phyloP scores from a whole-genome alignment of 768 basidiomycete genomes.

The Mycena latifolia region DNA sequence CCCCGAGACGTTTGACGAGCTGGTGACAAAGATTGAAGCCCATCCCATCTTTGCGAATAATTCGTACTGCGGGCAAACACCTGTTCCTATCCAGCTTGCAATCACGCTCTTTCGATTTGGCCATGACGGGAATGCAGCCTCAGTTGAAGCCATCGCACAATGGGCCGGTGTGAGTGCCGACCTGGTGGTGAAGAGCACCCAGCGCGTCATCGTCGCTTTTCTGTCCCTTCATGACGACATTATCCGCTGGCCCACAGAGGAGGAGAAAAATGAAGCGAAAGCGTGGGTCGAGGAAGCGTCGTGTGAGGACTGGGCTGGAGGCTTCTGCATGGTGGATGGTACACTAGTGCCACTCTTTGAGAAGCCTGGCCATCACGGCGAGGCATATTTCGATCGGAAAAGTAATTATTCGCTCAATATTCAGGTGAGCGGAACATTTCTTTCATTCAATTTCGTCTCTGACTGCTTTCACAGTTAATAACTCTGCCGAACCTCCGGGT shows the following conservation, averaged over 20 bases:
- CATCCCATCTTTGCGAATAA: slow-evolving; percentile 15
- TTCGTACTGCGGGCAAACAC: slow-evolving; percentile 1
- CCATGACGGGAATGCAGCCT: slow-evolving; percentile 6
- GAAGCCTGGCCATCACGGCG: slow-evolving; percentile 2
- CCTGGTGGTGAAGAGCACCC: not conserved
- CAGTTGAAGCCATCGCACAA: slow-evolving; percentile 1
- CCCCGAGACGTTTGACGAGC: slow-evolving; percentile 20
- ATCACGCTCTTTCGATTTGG: slow-evolving; percentile 13
- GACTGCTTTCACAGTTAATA: slow-evolving; percentile 8
- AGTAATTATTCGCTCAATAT: slow-evolving; percentile 20
- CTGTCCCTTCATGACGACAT: not conserved
- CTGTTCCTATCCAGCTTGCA: slow-evolving; percentile 7
- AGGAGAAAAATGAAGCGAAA: slow-evolving; percentile 1
- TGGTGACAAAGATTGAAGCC: slow-evolving; percentile 1
- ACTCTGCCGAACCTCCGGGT: slow-evolving; percentile 26
- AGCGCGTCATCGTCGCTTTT: not conserved
- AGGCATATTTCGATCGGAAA: slow-evolving; percentile 4
- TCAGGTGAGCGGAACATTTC: not conserved
- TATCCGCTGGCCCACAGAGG: slow-evolving; percentile 11
- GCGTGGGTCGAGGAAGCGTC: slow-evolving; percentile 11
- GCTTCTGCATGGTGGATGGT: slow-evolving; percentile 13
- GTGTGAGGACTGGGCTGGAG: slow-evolving; percentile 6
- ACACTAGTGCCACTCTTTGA: slow-evolving; percentile 11
- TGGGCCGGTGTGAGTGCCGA: slow-evolving; percentile 9
- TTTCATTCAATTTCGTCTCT: not conserved